Base-by-base conservation (phyloP, 805 yeast genomes). In the Candida odintsovae region DNA sequence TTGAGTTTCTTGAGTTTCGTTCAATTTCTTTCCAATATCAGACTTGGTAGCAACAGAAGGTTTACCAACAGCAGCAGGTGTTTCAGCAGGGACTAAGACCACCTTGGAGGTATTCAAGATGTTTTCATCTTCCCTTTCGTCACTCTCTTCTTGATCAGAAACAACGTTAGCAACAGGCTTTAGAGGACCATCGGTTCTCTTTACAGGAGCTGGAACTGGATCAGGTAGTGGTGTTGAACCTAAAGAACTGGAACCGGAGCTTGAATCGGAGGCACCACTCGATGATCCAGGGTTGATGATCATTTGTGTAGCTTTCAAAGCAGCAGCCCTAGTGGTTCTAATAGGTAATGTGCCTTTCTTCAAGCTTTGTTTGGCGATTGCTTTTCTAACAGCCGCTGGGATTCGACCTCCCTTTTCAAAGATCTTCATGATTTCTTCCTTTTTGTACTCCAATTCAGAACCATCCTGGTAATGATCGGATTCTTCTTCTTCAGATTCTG, bases 401-500 rank as follows among this genome's bases (percentile, higher is more conserved):
- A 51, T 40, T 40, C 45, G 45, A 22, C 54, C 54, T 31, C 54
- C 54, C 36, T 42, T 49, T 38, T 50, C 39, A 37, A 53, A 46
- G 21, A 53, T 47, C 19, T 43, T 47, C 7, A 53, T 18, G 6
- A 53, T 47, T 25, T 53, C 56, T 13, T 51, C 52, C 39, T 56
- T 64, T 6, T 54, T 47, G 36, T 47, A 47, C 15, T 52, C 41
- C 26, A 56, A 51, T n/a, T 54, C 52, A 33, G 49, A 50, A 16
- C 33, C 41, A 18, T 48, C 39, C 29, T 53, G 60, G 9, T 46
- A 40, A 26, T 51, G 44, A 39, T 57, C 56, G 13, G 54, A 54
- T 35, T 57, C 62, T 29, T 57, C 58, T 29, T 57, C 58, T 28
- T 47, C 49, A 13, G 47, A 41, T 16, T 49, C 49, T 10, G 56